These are phyloP conservation scores for Schoenoplectus tabernaemontani DNA, from an alignment of 202 grass and related monocot genomes.

Conservation along the genomic window DNA sequence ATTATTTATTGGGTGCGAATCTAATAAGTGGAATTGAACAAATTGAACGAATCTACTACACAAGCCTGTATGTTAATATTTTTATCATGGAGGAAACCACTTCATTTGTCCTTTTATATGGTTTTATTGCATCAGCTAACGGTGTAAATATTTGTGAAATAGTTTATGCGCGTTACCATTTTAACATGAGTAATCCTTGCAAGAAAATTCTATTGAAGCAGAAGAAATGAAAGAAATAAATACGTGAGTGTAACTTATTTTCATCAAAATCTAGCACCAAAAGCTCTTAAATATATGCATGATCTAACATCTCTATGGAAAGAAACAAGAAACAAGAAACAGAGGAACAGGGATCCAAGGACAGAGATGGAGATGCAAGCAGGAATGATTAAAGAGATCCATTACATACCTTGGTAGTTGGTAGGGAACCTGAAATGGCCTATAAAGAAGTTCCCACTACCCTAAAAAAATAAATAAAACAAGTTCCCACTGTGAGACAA, in stretches of 20 bases:
- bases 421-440: conserved; percentile 15
- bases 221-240: neutral
- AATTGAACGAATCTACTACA: neutral
- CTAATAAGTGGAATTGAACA: conserved; percentile 1
- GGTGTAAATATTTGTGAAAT: neutral
- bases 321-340: neutral
- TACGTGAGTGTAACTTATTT: neutral
- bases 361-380: neutral
- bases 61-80: neutral
- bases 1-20: neutral
- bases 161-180: neutral
- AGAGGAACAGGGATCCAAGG: neutral
- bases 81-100: neutral
- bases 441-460: conserved; percentile 2
- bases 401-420: conserved; percentile 2
- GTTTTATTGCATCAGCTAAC: neutral
- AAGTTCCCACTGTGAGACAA: conserved; percentile 12
- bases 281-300: too few relatives aligned
- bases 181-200: neutral
- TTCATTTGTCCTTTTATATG: neutral
- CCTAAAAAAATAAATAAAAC: neutral
- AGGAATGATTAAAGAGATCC: conserved; percentile 8
- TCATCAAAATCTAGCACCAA: neutral
- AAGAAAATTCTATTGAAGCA: neutral
- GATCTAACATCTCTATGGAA: too few relatives aligned